Conservation (phyloP, 192 early-diverging fungal genomes). For the Mortierella alpina region DNA sequence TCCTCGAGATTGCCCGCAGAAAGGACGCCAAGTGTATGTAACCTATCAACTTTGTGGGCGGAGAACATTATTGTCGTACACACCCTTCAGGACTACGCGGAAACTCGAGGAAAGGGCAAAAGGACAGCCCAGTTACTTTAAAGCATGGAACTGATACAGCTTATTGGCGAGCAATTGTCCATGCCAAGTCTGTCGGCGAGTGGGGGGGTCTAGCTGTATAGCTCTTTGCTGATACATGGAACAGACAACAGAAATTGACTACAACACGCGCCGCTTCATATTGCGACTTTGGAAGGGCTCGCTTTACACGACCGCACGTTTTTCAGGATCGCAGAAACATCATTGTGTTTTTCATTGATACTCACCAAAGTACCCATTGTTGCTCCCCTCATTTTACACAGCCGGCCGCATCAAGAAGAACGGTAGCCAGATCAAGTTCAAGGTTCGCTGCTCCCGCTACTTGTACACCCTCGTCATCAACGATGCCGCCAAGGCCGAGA, state of each 20-base stretch:
- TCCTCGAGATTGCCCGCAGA: constrained; percentile 94
- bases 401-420: constrained; percentile 90
- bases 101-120: too few relatives aligned
- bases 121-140: neutral
- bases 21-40: constrained; percentile 92
- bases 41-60: neutral
- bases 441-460: constrained; percentile 98
- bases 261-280: neutral
- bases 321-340: too few relatives aligned
- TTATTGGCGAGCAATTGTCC: too few relatives aligned
- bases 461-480: constrained; percentile 97
- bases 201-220: too few relatives aligned
- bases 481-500: constrained; percentile 94
- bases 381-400: constrained; percentile 12
- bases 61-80: too few relatives aligned
- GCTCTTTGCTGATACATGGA: too few relatives aligned
- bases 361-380: neutral
- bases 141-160: neutral
- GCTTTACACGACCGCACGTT: too few relatives aligned
- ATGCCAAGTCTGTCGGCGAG: too few relatives aligned
- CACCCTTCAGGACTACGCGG: too few relatives aligned
- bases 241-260: neutral
- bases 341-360: neutral
- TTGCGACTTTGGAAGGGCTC: neutral
- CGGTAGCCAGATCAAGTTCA: constrained; percentile 91